Conservation (phyloP, 345 rosid genomes). For the Murraya paniculata region DNA sequence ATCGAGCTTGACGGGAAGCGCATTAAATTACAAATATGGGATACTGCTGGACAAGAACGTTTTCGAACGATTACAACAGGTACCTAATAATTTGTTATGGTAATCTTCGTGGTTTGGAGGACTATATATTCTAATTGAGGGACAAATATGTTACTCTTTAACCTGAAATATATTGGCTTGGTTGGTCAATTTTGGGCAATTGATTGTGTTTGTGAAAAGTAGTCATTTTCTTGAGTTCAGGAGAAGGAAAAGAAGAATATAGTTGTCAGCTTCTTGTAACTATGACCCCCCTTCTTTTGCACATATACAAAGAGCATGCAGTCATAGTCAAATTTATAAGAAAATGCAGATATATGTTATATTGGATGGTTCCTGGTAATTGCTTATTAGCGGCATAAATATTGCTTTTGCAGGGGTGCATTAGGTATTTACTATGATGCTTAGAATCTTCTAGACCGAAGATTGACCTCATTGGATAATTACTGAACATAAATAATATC, state of each 20-base stretch:
- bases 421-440: neutral
- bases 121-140: neutral
- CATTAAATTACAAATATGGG: constrained; percentile 74
- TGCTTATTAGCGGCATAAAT: neutral
- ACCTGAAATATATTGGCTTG: neutral
- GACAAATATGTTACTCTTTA: neutral
- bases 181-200: neutral
- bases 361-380: neutral
- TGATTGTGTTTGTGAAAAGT: neutral
- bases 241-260: neutral
- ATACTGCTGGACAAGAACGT: constrained; percentile 65
- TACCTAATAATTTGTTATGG: constrained; percentile 1
- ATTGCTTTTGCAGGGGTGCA: neutral
- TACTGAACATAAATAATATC: neutral
- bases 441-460: neutral
- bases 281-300: neutral
- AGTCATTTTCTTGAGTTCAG: neutral
- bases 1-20: constrained; percentile 75
- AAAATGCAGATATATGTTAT: neutral
- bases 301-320: neutral
- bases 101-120: neutral
- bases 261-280: neutral
- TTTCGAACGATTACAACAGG: constrained; percentile 60
- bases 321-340: neutral
- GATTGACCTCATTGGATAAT: neutral